Percentiles rank a stretch among this genome's conserved stretches.
phyloP scores from a whole-genome alignment of 768 basidiomycete species.

The Rhizopogon salebrosus region DNA sequence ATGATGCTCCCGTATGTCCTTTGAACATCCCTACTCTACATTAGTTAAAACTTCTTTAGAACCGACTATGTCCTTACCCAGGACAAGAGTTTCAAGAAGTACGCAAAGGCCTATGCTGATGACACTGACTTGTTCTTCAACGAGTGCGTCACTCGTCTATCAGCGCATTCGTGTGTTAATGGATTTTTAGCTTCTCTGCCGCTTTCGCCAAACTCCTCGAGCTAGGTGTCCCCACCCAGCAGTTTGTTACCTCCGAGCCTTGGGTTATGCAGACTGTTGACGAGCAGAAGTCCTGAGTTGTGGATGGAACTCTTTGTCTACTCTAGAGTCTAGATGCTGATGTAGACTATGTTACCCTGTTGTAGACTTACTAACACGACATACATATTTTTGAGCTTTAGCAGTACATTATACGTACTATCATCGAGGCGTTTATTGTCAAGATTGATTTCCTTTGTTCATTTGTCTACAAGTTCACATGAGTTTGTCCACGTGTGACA shows the following conservation, averaged over 20 bases:
- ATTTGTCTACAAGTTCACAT: not conserved
- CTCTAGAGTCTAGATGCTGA: not conserved
- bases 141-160: constrained; percentile 56
- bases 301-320: not conserved
- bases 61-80: constrained; percentile 85
- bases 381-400: not conserved
- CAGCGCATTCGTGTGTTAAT: too few relatives aligned
- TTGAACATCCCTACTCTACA: not conserved
- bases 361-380: not conserved
- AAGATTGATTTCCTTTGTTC: not conserved
- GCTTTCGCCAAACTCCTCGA: constrained; percentile 80
- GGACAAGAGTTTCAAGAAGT: constrained; percentile 92
- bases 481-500: not conserved
- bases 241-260: constrained; percentile 67
- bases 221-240: constrained; percentile 83
- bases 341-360: not conserved
- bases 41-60: constrained; percentile 25
- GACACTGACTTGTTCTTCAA: constrained; percentile 87
- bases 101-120: constrained; percentile 81
- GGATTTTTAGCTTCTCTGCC: constrained; percentile 68
- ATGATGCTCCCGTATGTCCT: constrained; percentile 92
- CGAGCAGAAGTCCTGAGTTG: constrained; percentile 4
- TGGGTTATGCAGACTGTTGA: constrained; percentile 53
- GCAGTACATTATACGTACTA: not conserved
- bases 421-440: not conserved